These are phyloP conservation scores for Macrophomina pseudophaseolina DNA, from an alignment of 2,329 filamentous ascomycete genomes.

Conservation along the genomic window DNA sequence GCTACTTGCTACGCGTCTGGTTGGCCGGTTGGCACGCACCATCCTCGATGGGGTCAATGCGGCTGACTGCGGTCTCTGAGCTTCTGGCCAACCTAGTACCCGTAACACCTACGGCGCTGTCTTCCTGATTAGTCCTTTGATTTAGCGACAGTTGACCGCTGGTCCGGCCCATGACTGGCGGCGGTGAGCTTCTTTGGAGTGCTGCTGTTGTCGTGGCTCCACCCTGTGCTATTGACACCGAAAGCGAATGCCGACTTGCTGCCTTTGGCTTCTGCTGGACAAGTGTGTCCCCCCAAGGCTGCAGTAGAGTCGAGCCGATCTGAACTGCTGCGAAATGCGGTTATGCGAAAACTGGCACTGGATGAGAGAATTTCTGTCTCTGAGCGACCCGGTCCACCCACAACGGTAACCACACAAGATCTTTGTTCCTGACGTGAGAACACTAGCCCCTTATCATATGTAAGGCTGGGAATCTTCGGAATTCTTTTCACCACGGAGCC, in stretches of 20 bases:
- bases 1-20: constrained; percentile 8
- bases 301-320: constrained; percentile 11
- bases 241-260: constrained; percentile 6
- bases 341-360: constrained; percentile 21
- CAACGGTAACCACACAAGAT: constrained; percentile 7
- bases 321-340: constrained; percentile 15
- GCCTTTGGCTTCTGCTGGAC: neutral
- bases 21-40: constrained; percentile 6
- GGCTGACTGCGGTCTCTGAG: constrained; percentile 21
- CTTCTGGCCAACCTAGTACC: constrained; percentile 14
- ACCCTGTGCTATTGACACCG: constrained; percentile 17
- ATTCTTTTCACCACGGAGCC: neutral
- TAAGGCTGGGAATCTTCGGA: constrained; percentile 23
- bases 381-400: neutral
- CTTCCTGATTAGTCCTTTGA: constrained; percentile 22
- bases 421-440: constrained; percentile 17
- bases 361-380: constrained; percentile 22
- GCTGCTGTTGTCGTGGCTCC: constrained; percentile 19
- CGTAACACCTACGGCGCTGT: constrained; percentile 6
- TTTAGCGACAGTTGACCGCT: constrained; percentile 23
- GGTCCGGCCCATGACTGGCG: constrained; percentile 21
- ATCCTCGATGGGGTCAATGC: constrained; percentile 19
- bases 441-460: constrained; percentile 7
- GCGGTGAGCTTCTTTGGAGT: constrained; percentile 16
- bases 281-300: neutral